These are phyloP conservation scores for Candida germanica DNA, from an alignment of 805 yeast genomes.

Conservation along the genomic window DNA sequence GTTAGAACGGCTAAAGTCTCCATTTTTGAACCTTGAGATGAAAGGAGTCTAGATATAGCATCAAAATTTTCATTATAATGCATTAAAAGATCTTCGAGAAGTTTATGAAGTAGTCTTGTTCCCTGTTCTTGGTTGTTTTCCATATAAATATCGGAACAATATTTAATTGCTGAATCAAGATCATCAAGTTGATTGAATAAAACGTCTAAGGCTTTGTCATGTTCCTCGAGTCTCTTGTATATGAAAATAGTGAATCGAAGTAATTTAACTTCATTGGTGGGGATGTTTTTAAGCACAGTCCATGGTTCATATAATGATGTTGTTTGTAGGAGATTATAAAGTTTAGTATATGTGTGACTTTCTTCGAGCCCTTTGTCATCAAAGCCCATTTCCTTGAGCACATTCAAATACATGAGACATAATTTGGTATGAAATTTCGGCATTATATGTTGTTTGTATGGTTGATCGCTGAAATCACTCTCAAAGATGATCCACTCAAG, in stretches of 20 bases:
- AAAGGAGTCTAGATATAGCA: slow-evolving; percentile 39
- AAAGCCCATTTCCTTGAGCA: slow-evolving; percentile 6
- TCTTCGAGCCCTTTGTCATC: slow-evolving; percentile 11
- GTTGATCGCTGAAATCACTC: slow-evolving; percentile 27
- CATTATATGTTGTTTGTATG: slow-evolving; percentile 13
- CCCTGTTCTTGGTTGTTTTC: slow-evolving; percentile 39
- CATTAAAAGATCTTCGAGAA: slow-evolving; percentile 47
- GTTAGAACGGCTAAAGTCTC: slow-evolving; percentile 44
- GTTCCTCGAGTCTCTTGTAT: slow-evolving; percentile 56
- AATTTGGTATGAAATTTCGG: slow-evolving; percentile 35
- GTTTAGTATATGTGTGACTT: slow-evolving; percentile 24
- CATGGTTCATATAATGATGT: slow-evolving; percentile 35
- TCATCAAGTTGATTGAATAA: slow-evolving; percentile 57
- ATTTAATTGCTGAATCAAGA: slow-evolving; percentile 54
- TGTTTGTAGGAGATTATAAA: slow-evolving; percentile 28
- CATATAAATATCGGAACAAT: slow-evolving; percentile 50
- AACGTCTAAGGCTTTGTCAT: slow-evolving; percentile 60
- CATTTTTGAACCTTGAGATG: slow-evolving; percentile 47
- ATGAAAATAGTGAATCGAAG: slow-evolving; percentile 54
- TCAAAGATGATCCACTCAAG: slow-evolving; percentile 41
- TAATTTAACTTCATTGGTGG: slow-evolving; percentile 28
- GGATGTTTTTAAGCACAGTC: slow-evolving; percentile 32
- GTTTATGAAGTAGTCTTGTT: slow-evolving; percentile 42
- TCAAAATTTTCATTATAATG: slow-evolving; percentile 32
- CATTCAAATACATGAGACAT: slow-evolving; percentile 29